Percentiles rank a stretch among this genome's conserved stretches.
phyloP scores from a whole-genome alignment of 2,329 filamentous ascomycete genomes.

The Fonsecaea erecta region DNA sequence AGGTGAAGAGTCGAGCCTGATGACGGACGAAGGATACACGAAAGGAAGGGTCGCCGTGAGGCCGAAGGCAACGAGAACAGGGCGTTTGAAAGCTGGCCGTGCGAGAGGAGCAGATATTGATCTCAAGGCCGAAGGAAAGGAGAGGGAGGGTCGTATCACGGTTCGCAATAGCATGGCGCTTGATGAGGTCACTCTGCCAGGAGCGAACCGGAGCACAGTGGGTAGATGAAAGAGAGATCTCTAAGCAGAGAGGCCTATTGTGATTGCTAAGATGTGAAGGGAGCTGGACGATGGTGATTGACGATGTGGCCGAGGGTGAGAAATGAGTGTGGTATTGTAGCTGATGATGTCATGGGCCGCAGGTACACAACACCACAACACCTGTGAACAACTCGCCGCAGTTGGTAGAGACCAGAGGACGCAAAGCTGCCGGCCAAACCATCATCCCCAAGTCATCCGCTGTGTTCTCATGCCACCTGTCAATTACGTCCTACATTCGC shows the following conservation, averaged over 20 bases:
- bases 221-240: not conserved
- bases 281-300: not conserved
- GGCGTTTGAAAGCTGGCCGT: constrained; percentile 26
- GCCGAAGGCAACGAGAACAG: constrained; percentile 33
- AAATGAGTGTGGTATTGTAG: not conserved
- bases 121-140: constrained; percentile 20
- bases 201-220: not conserved
- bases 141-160: constrained; percentile 26
- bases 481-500: not conserved
- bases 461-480: not conserved
- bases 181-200: no score
- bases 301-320: not conserved
- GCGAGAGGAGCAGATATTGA: constrained; percentile 12
- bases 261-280: not conserved
- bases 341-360: not conserved
- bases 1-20: constrained; percentile 30
- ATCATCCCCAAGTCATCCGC: not conserved
- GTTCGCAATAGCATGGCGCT: constrained; percentile 32
- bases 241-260: not conserved
- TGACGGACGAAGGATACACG: constrained; percentile 26
- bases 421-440: no score
- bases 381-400: no score
- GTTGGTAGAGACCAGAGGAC: not conserved
- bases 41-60: constrained; percentile 34
- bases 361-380: not conserved